A percentile compares a stretch with the other conserved stretches of the same genome.
Conservation (phyloP, 768 basidiomycete genomes). For the Lentinula guzmanii region DNA sequence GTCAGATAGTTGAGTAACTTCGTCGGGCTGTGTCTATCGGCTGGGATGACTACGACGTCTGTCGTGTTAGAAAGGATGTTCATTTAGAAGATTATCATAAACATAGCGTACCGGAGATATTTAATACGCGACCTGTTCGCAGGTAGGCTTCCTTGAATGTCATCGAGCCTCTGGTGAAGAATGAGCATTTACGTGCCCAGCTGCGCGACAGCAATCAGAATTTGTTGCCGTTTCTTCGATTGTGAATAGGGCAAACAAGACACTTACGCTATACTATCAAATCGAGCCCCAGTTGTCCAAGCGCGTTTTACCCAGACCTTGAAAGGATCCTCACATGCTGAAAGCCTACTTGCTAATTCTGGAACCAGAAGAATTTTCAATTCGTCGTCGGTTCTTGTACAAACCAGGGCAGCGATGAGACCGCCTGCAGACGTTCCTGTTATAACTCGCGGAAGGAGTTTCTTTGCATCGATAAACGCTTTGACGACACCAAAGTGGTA, state of each 20-base stretch:
- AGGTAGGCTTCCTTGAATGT: slow-evolving; percentile 95
- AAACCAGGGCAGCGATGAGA: slow-evolving; percentile 67
- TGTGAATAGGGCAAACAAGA: background rate
- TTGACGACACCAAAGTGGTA: slow-evolving; percentile 91
- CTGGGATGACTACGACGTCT: slow-evolving; percentile 60
- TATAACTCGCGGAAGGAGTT: slow-evolving; percentile 81
- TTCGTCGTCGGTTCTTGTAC: slow-evolving; percentile 87
- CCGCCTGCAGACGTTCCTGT: slow-evolving; percentile 95
- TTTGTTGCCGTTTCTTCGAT: background rate
- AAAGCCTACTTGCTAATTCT: slow-evolving; percentile 76
- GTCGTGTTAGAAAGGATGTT: background rate
- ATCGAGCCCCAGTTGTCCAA: slow-evolving; percentile 87
- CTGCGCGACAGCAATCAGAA: background rate
- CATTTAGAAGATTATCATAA: background rate
- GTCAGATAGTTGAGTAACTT: slow-evolving; percentile 95
- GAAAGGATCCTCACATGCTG: slow-evolving; percentile 76
- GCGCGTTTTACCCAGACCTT: slow-evolving; percentile 39
- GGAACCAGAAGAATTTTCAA: slow-evolving; percentile 73
- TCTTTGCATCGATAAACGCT: slow-evolving; percentile 79
- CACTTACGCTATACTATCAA: slow-evolving; percentile 65
- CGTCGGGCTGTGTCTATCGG: slow-evolving; percentile 89
- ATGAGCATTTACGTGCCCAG: slow-evolving; percentile 53
- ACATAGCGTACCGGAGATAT: slow-evolving; percentile 53
- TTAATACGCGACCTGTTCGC: slow-evolving; percentile 87
- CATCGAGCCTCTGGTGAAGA: slow-evolving; percentile 89